Base-by-base conservation (phyloP, 73 alveolate species). In the Paramecium sexaurelia region DNA sequence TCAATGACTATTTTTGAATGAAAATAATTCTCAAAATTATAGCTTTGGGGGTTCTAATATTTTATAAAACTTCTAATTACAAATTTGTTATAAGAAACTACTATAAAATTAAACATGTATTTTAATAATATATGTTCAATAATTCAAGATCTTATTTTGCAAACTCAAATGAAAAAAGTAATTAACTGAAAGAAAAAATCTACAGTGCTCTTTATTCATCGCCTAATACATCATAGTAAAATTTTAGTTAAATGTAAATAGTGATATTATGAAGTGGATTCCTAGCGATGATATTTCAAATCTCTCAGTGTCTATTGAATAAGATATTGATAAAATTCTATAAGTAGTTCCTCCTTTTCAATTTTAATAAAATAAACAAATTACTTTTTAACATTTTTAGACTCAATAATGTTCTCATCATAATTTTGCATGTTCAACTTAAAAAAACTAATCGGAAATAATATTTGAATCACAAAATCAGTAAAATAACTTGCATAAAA, bases 1-100 rank as follows among this genome's bases (percentile, higher is more conserved):
- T 78, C 90, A 20, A 78, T 41, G 4, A 41, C 90, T 75, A 78
- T 78, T 45, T 78, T 75, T 40, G 41, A 78, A 33, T 78, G n/a
- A 41, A 69, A 35, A n/a, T n/a, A n/a, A n/a, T n/a, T n/a, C n/a
- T n/a, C n/a, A n/a, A n/a, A n/a, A n/a, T n/a, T n/a, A n/a, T n/a
- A n/a, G n/a, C 17, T 51, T 51, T 51, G 0, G 67, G 57, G 67
- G 33, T 51, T 51, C 67, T 20, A 5, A 51, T 17, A n/a, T 51
- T 17, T n/a, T 17, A n/a, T n/a, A 51, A 51, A 15, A 1, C 1
- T 51, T 51, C 17, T 10, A 19, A 61, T 61, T 61, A 26, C 47
- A 61, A 13, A 26, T 56, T 56, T 17, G 6, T 24, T 61, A 61
- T 26, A 24, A 61, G 26, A 61, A 61, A 13, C 47, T 61, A 29